Base-by-base conservation (phyloP, 352 stramenopile genomes). In the Nothophytophthora sp. region DNA sequence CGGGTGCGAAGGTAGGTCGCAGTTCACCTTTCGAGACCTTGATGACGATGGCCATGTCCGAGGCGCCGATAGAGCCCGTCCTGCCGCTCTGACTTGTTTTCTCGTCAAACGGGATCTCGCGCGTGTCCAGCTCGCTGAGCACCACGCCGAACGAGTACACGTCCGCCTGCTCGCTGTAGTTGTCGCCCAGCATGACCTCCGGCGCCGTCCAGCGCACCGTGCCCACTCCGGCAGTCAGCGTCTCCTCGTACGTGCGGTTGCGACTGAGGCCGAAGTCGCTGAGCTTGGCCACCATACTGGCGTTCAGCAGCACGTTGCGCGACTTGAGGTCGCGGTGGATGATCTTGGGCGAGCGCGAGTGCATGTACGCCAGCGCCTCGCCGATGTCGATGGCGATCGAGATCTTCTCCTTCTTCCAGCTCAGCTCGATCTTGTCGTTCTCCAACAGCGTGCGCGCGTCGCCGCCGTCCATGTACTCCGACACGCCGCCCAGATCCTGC, bases 71-170 rank as follows among this genome's bases (percentile, higher is more conserved):
- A n/a, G n/a, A n/a, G n/a, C n/a, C n/a, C n/a, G n/a, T n/a, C n/a
- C n/a, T n/a, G n/a, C n/a, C n/a, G n/a, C n/a, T n/a, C n/a, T n/a
- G n/a, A n/a, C n/a, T n/a, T n/a, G n/a, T n/a, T n/a, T 92, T 88
- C 61, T 92, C 81, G 51, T 93, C 82, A 42, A 92, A 95, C 43
- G 85, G 85, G 45, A 95, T 93, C 68, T 92, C 82, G 36, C 76
- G 85, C 52, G 85, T 92, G 62, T 95, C 85, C 24, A 95, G 60
- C 55, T 95, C 85, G 34, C 74, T 90, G 22, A 95, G 72, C 53
- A 95, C 85, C 43, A 95, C 81, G 55, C 86, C 86, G 44, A 89
- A 96, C 63, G 86, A 94, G 76, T 92, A 96, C 39, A 96, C 80
- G 46, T 96, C 86, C 23, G 82, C 81, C 61, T 91, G 74, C 48